These are phyloP conservation scores for Drechslerella coelobrocha DNA, from an alignment of 2,329 filamentous ascomycete species.

Conservation along the genomic window DNA sequence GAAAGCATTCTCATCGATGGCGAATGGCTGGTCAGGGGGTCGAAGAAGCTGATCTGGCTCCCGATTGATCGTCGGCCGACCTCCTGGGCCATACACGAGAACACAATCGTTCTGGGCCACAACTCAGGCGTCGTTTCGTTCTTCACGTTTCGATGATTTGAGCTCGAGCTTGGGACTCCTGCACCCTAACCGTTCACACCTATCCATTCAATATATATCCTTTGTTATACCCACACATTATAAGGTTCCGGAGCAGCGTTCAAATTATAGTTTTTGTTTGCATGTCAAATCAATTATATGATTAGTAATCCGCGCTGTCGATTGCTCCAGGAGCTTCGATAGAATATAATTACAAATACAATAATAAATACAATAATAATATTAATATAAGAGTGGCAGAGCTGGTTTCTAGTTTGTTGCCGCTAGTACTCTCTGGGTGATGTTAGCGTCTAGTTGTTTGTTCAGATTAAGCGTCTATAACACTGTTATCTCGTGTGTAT, in stretches of 20 bases:
- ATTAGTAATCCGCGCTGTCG: constrained; percentile 1
- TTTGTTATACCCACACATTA: constrained; percentile 5
- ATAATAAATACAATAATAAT: too few species aligned
- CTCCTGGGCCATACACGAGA: neutral
- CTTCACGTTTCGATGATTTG: constrained; percentile 10
- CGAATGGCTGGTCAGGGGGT: constrained; percentile 17
- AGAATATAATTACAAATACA: too few species aligned
- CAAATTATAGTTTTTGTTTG: constrained; percentile 11
- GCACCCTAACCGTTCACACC: constrained; percentile 3
- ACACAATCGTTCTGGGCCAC: constrained; percentile 11
- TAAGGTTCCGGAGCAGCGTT: constrained; percentile 11
- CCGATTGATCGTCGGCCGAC: constrained; percentile 3
- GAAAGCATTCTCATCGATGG: constrained; percentile 4
- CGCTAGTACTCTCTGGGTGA: too few species aligned
- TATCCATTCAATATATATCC: constrained; percentile 8
- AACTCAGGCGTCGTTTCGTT: constrained; percentile 7
- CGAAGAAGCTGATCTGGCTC: constrained; percentile 24
- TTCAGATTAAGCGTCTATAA: too few species aligned
- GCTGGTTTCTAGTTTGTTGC: too few species aligned
- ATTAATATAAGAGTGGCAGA: too few species aligned
- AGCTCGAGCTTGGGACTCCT: neutral
- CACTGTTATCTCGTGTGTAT: too few species aligned
- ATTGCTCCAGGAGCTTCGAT: too few species aligned
- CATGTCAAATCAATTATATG: constrained; percentile 10
- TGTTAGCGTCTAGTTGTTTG: too few species aligned